Evolutionary conservation across 805 yeast genomes (phyloP), one percentile per base, ranked within the genome.

Genomic region (Candida sithepensis): DNA sequence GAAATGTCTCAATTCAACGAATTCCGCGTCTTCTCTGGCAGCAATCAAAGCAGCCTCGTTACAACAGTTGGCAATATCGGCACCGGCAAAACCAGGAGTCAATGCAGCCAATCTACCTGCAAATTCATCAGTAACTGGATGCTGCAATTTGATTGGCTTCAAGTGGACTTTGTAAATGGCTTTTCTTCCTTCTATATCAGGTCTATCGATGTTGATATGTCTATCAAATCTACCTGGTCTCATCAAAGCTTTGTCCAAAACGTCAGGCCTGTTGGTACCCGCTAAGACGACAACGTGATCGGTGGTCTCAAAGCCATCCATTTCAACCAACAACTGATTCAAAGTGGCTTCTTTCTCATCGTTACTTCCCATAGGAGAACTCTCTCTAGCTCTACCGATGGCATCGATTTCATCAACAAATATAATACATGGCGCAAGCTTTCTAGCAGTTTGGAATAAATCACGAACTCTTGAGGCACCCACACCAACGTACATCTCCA

Each of bases 391-490:
- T 61, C 90, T 89, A 60, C 99, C 99, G 62, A 94, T 95, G n/a
- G 99, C 99, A 74, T 94, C 99, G 53, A 94, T 94, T 71, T 94
- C 99, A 73, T 94, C 99, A 43, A 94, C 91, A 59, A 94, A 95
- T n/a, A 94, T 82, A 60, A 94, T 94, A 32, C 96, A 77, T 14
- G 99, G 99, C 0, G 99, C 96, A 67, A 85, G 82, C 64, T 88
- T 88, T 60, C 98, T 79, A 1, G 99, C 99, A 24, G 88, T 86
- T 53, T 84, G 79, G 72, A 94, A 94, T 58, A 94, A 73, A 66
- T 94, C 99, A 66, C 99, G 90, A 24, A 94, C 99, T 66, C 99
- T 81, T 16, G 96, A 86, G 2, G 99, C 98, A 72, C 99, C 99
- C 21, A 92, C 97, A 75, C 99, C 99, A 26, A 91, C 98, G 73